Base-by-base conservation (phyloP, 768 basidiomycete species). In the Amanita thiersii region DNA sequence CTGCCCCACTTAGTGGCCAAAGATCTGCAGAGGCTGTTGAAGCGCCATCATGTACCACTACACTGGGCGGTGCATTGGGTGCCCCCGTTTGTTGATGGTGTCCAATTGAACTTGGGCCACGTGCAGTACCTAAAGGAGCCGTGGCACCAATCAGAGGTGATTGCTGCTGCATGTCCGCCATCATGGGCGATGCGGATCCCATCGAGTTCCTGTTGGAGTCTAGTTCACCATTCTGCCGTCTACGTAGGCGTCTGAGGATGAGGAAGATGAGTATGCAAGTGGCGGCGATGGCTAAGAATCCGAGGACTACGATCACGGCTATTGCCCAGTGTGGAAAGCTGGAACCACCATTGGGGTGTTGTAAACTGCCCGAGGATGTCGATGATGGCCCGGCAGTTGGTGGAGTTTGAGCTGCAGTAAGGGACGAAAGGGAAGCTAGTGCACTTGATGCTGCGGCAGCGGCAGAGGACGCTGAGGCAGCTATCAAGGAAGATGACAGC, bases 281-380 rank as follows among this genome's bases (percentile, higher is more conserved):
- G 10, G 83, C 77, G 31, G 77, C 70, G 47, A 91, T 79, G 42
- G 89, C 87, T 46, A 91, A 68, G 63, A 90, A 82, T 18, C 87
- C 89, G 18, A 93, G 75, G 30, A 92, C 74, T 35, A 82, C 83
- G 39, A 92, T 86, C 49, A 92, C 82, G 39, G 92, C 88, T 53
- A 93, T 93, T 7, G 86, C 91, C 90, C 88, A 92, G 55, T 77
- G 77, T 6, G 88, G 90, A 56, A 91, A 91, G 25, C 66, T 51
- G 11, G 69, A 55, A 43, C 48, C 54, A 38, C 53, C 49, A 20
- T 43, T 43, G 12, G 53, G 46, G 37, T 55, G 50, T 56, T 84
- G 85, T 15, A 86, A 67, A 47, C 44, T 63, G 37, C 64, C 74
- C 37, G 62, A 47, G 23, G 52, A 42, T 35, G 56, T 41, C 5